A percentile compares a stretch with the other conserved stretches of the same genome.
Evolutionary conservation across 164 flowering plant genomes (phyloP).

Genomic region (Kingdonia uniflora): DNA sequence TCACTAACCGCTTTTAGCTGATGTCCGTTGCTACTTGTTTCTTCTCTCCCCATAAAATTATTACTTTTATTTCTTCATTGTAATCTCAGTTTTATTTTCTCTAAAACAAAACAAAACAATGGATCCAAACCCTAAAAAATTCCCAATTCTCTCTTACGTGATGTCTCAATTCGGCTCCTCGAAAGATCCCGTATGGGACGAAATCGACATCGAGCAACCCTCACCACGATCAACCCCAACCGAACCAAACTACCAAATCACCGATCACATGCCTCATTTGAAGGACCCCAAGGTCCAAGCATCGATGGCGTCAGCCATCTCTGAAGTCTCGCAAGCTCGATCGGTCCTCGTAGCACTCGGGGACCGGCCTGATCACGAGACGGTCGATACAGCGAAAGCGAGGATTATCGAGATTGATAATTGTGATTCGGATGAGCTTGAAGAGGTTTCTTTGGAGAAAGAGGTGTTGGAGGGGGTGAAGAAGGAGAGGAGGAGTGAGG

Average conservation of each 20-base stretch:
- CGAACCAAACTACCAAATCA: background rate
- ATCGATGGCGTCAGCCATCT: conserved; percentile 40
- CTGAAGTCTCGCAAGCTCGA: conserved; percentile 50
- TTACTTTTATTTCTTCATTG: too few relatives aligned
- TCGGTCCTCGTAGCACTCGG: conserved; percentile 48
- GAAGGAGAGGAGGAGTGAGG: conserved; percentile 23
- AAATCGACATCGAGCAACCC: conserved; percentile 36
- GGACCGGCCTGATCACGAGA: conserved; percentile 60
- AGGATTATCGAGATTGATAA: conserved; percentile 37
- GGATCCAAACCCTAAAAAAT: conserved; percentile 59
- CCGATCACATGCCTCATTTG: conserved; percentile 34
- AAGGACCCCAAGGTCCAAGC: conserved; percentile 24
- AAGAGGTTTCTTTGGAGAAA: conserved; percentile 36
- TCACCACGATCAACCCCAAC: conserved; percentile 2
- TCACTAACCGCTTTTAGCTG: too few relatives aligned
- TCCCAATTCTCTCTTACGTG: conserved; percentile 65
- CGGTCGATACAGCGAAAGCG: conserved; percentile 38
- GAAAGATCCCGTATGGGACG: background rate
- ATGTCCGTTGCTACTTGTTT: too few relatives aligned
- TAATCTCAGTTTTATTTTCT: too few relatives aligned
- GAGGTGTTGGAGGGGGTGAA: conserved; percentile 45
- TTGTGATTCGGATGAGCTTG: conserved; percentile 24
- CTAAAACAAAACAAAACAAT: too few relatives aligned
- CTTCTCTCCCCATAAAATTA: too few relatives aligned
- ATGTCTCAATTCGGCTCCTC: conserved; percentile 20